Evolutionary conservation across 805 yeast species (phyloP), one percentile per base, ranked within the genome.

Genomic region (Schizosaccharomyces japonicus): DNA sequence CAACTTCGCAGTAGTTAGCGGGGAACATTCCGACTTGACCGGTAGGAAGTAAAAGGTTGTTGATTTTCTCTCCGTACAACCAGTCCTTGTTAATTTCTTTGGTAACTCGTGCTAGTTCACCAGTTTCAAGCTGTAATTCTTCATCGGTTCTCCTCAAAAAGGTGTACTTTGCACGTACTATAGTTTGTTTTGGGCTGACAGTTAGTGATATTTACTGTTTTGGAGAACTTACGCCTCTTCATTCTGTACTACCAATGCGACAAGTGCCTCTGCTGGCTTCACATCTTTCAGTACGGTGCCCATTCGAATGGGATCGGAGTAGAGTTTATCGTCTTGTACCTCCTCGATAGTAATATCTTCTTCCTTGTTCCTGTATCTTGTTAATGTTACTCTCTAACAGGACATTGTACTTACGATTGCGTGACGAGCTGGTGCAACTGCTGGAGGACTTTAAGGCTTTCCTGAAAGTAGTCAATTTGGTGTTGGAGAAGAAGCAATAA

Each of bases 21-120:
- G 56, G 56, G 47, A 54, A 54, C 17, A 54, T 36, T 2, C 56
- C 56, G 15, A 52, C 36, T n/a, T 47, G 29, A 28, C 50, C 50
- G 21, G 39, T 48, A 13, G 49, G 48, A 31, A 5, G 27, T 21
- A 23, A 13, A 13, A 19, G 10, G 23, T 11, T 36, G 13, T 36
- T 36, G 15, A 36, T 23, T 10, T 36, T 36, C 23, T 52, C 55
- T 19, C 55, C 55, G 26, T 53, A 49, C 52, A 52, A 52, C 55
- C 55, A 52, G 42, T 54, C 55, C 15, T 53, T 47, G 45, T 52
- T 52, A 26, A 52, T 28, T 44, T 52, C 53, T 21, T 50, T 52
- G 13, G 49, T 50, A 28, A 54, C 57, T 17, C 39, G 36, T 23
- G 54, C 50, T 11, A 50, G 29, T 45, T 52, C 56, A 27, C 56